Percentiles rank a stretch among this genome's conserved stretches.
Evolutionary conservation across 805 yeast genomes (phyloP).

Genomic region (Saturnispora hagleri): DNA sequence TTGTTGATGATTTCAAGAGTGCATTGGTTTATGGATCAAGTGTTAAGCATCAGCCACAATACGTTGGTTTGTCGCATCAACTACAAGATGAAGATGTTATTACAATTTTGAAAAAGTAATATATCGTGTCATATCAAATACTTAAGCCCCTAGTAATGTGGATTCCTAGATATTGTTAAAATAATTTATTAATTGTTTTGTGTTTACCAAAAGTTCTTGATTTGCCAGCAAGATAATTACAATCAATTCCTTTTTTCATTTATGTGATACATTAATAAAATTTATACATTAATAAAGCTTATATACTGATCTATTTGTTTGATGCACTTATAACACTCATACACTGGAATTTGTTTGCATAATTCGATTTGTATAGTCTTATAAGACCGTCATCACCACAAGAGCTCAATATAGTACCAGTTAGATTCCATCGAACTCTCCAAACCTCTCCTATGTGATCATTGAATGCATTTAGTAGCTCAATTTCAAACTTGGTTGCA

Average conservation of each 20-base stretch:
- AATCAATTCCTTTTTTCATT: too few relatives aligned
- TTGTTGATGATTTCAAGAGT: conserved; percentile 86
- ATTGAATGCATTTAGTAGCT: conserved; percentile 22
- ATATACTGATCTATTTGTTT: conserved; percentile 2
- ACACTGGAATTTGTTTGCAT: conserved; percentile 80
- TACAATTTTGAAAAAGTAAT: conserved; percentile 70
- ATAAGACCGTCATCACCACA: conserved; percentile 95
- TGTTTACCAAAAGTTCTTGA: background rate
- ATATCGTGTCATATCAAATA: background rate
- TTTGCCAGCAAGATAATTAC: too few relatives aligned
- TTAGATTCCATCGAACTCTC: conserved; percentile 91
- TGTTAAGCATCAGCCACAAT: conserved; percentile 97
- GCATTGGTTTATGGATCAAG: conserved; percentile 91
- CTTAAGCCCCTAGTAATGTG: conserved; percentile 13
- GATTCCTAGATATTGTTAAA: conserved; percentile 10
- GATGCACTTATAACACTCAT: conserved; percentile 76
- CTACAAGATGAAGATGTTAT: conserved; percentile 96
- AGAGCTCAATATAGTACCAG: conserved; percentile 86
- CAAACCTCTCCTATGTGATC: conserved; percentile 56
- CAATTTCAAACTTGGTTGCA: conserved; percentile 16
- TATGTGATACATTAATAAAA: background rate
- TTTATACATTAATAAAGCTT: background rate
- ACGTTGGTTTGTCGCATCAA: conserved; percentile 77
- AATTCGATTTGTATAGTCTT: conserved; percentile 84
- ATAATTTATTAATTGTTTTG: background rate